Evolutionary conservation across 2,329 filamentous ascomycete genomes (phyloP), one percentile per base, ranked within the genome.

Genomic region (Cryphonectria japonica): DNA sequence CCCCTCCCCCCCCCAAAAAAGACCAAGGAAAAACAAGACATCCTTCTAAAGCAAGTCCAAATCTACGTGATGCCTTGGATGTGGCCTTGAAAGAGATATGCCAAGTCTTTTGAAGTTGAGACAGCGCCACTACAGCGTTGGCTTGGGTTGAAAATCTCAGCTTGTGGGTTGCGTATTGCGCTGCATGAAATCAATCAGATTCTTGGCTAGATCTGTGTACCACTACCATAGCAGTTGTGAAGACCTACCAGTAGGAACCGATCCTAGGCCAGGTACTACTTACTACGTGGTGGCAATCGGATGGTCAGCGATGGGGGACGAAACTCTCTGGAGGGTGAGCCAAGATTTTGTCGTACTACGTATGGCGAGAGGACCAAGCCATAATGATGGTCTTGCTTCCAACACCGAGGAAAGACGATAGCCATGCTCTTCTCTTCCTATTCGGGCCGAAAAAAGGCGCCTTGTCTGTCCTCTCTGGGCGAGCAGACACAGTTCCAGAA

Each of bases 131-230:
- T 16, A 29, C 8, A 1, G 22, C 22, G 39, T 16, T 37, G 22
- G 39, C 39, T n/a, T n/a, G 39, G 26, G 34, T 16, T 43, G 61
- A 43, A 7, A 37, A 22, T 22, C 11, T 39, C 34, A 26, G 7
- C 13, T 41, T n/a, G 61, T 6, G n/a, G 61, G 37, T 13, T 32
- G 37, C 16, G 37, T 32, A 34, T 26, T 64, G n/a, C 34, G 43
- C 43, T 65, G 43, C n/a, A 34, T 43, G 63, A 19, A 65, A 65
- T 16, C 16, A 32, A 46, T 41, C 34, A 37, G 37, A 46, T 32
- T 67, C 66, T 67, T 60, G 54, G 66, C 66, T 43, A 67, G 52
- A 43, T 60, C 52, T 67, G 34, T 67, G 52, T 67, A 41, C 8
- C 46, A 8, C 43, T 22, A 46, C 43, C 43, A n/a, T 50, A n/a